phyloP scores from a whole-genome alignment of 306 rosid genomes.

The Arachis hypogaea region DNA sequence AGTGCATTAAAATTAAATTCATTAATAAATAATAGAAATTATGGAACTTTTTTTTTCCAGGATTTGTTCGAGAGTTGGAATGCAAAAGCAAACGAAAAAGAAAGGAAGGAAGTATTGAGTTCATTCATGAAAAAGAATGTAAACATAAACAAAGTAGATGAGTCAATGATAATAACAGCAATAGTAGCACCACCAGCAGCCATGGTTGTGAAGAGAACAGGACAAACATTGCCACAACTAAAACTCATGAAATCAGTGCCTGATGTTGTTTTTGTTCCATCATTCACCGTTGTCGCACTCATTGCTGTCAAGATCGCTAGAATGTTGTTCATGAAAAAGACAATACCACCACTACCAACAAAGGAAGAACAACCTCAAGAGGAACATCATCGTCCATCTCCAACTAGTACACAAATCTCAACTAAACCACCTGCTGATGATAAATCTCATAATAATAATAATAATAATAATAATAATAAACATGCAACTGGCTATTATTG shows the following conservation, averaged over 20 bases:
- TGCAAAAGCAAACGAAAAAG: neutral
- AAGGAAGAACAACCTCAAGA: neutral
- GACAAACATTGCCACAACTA: slow-evolving; percentile 56
- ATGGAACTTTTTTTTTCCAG: no score
- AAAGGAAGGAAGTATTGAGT: neutral
- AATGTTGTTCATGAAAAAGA: slow-evolving; percentile 34
- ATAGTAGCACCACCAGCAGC: slow-evolving; percentile 70
- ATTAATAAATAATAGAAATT: no score
- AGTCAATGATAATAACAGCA: slow-evolving; percentile 54
- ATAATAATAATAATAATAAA: no score
- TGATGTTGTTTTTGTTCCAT: slow-evolving; percentile 69
- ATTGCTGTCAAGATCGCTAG: slow-evolving; percentile 49
- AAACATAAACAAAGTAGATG: slow-evolving; percentile 46
- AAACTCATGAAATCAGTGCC: slow-evolving; percentile 60
- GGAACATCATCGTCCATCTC: neutral
- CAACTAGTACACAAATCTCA: neutral
- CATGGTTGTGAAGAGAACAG: slow-evolving; percentile 60
- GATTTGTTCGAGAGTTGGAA: slow-evolving; percentile 20
- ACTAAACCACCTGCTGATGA: neutral
- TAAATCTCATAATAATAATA: no score
- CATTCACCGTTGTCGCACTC: slow-evolving; percentile 59
- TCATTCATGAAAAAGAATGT: slow-evolving; percentile 51
- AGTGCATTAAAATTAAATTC: no score
- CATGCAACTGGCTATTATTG: no score
- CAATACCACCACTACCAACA: slow-evolving; percentile 2